Percentiles rank a stretch among this genome's conserved stretches.
These are phyloP conservation scores for Mentha longifolia DNA, from an alignment of 257 asterid genomes.

Conservation along the genomic window DNA sequence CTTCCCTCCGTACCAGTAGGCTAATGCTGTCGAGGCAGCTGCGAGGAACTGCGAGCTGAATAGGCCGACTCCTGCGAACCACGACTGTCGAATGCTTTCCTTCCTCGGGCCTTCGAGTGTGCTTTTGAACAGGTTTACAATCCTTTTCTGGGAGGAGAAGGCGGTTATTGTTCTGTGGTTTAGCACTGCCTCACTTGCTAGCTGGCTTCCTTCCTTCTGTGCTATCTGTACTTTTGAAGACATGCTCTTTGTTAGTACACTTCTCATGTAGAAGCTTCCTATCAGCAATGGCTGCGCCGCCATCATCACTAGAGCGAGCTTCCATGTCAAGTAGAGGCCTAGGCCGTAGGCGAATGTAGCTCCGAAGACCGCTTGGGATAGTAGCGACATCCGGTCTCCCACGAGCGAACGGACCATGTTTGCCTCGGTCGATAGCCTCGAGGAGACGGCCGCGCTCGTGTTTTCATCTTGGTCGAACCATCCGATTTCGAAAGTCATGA, in stretches of 20 bases:
- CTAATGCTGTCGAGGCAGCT: constrained; percentile 77
- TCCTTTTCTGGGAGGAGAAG: constrained; percentile 64
- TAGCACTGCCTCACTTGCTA: constrained; percentile 71
- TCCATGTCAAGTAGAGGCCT: constrained; percentile 64
- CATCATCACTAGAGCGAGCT: constrained; percentile 68
- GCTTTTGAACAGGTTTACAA: constrained; percentile 49
- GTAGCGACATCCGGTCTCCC: constrained; percentile 64
- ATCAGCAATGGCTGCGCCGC: constrained; percentile 68
- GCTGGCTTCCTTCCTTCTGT: constrained; percentile 69
- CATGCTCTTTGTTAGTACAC: constrained; percentile 62
- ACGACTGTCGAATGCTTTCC: constrained; percentile 69
- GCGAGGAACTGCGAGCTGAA: constrained; percentile 79
- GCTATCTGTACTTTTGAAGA: constrained; percentile 58
- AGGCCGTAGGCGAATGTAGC: constrained; percentile 57
- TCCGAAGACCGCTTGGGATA: constrained; percentile 58
- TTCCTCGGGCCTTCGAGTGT: constrained; percentile 57
- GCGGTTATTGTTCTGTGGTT: constrained; percentile 73
- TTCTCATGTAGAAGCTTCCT: constrained; percentile 66
- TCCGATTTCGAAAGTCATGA: constrained; percentile 61
- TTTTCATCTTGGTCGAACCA: constrained; percentile 66
- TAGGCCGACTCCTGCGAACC: constrained; percentile 73
- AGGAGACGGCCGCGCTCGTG: constrained; percentile 63
- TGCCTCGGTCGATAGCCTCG: constrained; percentile 61
- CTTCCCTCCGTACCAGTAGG: constrained; percentile 86
- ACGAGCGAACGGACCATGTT: constrained; percentile 64